Conservation (phyloP, 1,284 basidiomycete species). For the Ustilago hordei region DNA sequence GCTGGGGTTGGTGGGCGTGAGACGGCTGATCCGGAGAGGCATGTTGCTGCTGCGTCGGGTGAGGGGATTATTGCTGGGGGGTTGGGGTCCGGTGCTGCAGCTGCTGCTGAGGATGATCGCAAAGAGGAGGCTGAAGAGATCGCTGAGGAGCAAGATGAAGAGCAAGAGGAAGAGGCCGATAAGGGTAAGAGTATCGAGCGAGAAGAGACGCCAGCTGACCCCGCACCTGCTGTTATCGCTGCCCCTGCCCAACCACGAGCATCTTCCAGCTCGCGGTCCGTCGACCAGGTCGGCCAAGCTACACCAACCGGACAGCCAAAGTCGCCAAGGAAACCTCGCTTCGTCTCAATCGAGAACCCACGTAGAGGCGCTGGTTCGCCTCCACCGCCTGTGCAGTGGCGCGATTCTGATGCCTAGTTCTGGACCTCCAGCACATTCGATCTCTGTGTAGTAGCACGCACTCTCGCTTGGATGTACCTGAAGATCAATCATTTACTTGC, state of each 20-base stretch:
- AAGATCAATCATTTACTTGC: too few species aligned
- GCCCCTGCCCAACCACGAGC: background rate
- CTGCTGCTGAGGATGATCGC: slow-evolving; percentile 23
- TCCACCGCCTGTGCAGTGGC: slow-evolving; percentile 46
- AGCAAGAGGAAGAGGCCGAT: background rate
- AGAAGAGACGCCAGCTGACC: background rate
- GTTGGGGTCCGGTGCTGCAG: slow-evolving; percentile 25
- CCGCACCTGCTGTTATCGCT: background rate
- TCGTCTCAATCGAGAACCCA: slow-evolving; percentile 45
- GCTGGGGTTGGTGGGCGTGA: slow-evolving; percentile 23
- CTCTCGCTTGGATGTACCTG: background rate
- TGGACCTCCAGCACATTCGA: background rate
- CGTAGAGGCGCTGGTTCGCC: slow-evolving; percentile 34
- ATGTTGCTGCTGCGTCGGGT: slow-evolving; percentile 16
- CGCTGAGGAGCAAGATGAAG: slow-evolving; percentile 21
- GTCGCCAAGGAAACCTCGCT: slow-evolving; percentile 21
- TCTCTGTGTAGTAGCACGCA: background rate
- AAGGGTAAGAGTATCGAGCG: background rate
- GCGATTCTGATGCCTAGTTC: slow-evolving; percentile 4
- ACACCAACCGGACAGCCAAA: background rate
- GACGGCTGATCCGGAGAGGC: slow-evolving; percentile 15
- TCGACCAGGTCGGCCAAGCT: slow-evolving; percentile 11
- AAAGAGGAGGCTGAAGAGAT: slow-evolving; percentile 20
- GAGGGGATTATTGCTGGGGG: slow-evolving; percentile 32
- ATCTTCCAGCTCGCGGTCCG: slow-evolving; percentile 17